Conservation (phyloP, 2,329 filamentous ascomycete genomes). For the Cercospora sojina region DNA sequence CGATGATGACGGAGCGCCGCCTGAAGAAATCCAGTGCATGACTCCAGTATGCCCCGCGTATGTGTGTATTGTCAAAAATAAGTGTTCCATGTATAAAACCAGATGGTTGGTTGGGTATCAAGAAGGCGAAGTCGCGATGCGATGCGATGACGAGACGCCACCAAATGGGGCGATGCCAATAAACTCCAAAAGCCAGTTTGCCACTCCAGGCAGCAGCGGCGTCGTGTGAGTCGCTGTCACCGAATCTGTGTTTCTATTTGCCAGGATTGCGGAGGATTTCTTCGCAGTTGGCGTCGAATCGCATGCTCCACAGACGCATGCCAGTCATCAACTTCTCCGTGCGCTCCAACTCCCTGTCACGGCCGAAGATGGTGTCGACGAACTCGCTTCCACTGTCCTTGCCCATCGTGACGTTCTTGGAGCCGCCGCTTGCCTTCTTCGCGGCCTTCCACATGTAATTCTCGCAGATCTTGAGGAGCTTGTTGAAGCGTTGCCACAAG, state of each 20-base stretch:
- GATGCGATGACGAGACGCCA: conserved; percentile 11
- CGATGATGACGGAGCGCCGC: not conserved
- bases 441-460: conserved; percentile 90
- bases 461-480: conserved; percentile 87
- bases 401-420: conserved; percentile 72
- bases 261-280: conserved; percentile 68
- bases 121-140: conserved; percentile 13
- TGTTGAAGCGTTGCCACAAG: conserved; percentile 79
- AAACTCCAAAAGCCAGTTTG: conserved; percentile 13
- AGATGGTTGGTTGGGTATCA: conserved; percentile 9
- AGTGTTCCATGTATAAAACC: not conserved
- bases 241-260: conserved; percentile 32
- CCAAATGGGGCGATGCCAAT: conserved; percentile 9
- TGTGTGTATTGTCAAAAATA: conserved; percentile 5
- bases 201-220: conserved; percentile 30
- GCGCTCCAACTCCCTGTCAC: conserved; percentile 81
- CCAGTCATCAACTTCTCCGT: conserved; percentile 92
- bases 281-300: conserved; percentile 94
- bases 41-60: conserved; percentile 13
- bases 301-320: conserved; percentile 83
- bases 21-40: not conserved
- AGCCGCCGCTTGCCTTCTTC: conserved; percentile 63
- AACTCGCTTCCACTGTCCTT: conserved; percentile 93
- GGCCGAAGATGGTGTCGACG: conserved; percentile 91
- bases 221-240: conserved; percentile 6